A percentile compares a stretch with the other conserved stretches of the same genome.
Conservation (phyloP, 495 filamentous ascomycete genomes). For the Penicillium mononematosum region DNA sequence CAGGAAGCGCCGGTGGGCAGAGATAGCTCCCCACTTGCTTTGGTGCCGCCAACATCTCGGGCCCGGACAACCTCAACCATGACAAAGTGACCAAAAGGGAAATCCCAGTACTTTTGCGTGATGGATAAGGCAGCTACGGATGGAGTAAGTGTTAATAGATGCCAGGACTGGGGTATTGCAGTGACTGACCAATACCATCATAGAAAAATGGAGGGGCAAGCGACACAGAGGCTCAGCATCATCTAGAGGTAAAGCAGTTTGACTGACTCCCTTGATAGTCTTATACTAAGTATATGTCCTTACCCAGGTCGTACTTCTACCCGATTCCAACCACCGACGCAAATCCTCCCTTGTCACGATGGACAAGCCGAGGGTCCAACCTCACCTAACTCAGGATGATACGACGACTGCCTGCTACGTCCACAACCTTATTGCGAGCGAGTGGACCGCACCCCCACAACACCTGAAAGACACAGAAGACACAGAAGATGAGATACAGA, state of each 20-base stretch:
- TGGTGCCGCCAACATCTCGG: constrained; percentile 10
- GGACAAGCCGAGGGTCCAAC: constrained; percentile 44
- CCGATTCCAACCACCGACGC: constrained; percentile 69
- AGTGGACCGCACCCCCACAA: constrained; percentile 33
- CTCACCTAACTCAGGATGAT: constrained; percentile 39
- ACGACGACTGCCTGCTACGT: constrained; percentile 75
- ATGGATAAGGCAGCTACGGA: constrained; percentile 26
- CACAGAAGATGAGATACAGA: constrained; percentile 34
- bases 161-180: background rate
- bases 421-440: constrained; percentile 70
- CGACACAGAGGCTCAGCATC: constrained; percentile 47
- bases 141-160: constrained; percentile 22
- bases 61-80: constrained; percentile 17
- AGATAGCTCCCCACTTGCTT: constrained; percentile 20
- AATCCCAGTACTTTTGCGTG: constrained; percentile 13
- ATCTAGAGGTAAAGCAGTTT: constrained; percentile 44
- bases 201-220: constrained; percentile 39
- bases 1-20: constrained; percentile 22
- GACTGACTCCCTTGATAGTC: background rate
- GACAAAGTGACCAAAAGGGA: constrained; percentile 10
- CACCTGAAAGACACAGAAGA: constrained; percentile 11
- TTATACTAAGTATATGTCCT: background rate
- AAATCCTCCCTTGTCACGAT: constrained; percentile 78
- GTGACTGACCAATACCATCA: constrained; percentile 20
- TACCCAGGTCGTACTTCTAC: constrained; percentile 69